Percentiles rank a stretch among this genome's conserved stretches.
Evolutionary conservation across 768 basidiomycete genomes (phyloP).

Genomic region (Podaxis rugospora): DNA sequence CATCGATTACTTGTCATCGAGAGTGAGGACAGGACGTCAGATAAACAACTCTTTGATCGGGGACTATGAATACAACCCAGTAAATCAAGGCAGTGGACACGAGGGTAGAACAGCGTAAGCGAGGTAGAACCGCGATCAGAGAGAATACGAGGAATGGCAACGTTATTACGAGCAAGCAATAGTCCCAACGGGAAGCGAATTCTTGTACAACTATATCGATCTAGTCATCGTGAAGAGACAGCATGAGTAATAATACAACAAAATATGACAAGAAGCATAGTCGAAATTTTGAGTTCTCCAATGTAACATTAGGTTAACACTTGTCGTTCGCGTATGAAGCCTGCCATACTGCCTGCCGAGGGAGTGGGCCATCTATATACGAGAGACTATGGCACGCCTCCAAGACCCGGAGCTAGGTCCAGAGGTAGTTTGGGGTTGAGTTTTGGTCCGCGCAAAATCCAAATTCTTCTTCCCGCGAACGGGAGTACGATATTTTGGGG

Average conservation of each 20-base stretch:
- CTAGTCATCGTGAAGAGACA: background rate
- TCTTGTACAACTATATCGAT: background rate
- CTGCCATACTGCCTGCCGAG: background rate
- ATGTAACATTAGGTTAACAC: background rate
- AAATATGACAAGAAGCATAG: slow-evolving; percentile 9
- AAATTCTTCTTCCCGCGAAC: background rate
- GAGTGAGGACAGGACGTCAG: too few species aligned
- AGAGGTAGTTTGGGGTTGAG: background rate
- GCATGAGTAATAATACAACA: background rate
- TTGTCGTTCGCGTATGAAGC: background rate
- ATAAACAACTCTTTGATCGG: too few species aligned
- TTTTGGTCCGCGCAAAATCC: background rate
- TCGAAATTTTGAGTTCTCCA: background rate
- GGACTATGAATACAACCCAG: too few species aligned
- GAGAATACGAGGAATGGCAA: too few species aligned
- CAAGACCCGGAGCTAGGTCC: background rate
- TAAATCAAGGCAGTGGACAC: too few species aligned
- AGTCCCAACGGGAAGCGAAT: background rate
- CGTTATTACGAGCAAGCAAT: too few species aligned
- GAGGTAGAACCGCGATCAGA: too few species aligned
- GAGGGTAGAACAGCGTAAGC: too few species aligned
- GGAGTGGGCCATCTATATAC: background rate
- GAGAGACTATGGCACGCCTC: background rate
- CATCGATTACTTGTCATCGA: too few species aligned
- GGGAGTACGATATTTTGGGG: background rate